Evolutionary conservation across 495 filamentous ascomycete genomes (phyloP).

Genomic region (Lineolata rhizophorae): DNA sequence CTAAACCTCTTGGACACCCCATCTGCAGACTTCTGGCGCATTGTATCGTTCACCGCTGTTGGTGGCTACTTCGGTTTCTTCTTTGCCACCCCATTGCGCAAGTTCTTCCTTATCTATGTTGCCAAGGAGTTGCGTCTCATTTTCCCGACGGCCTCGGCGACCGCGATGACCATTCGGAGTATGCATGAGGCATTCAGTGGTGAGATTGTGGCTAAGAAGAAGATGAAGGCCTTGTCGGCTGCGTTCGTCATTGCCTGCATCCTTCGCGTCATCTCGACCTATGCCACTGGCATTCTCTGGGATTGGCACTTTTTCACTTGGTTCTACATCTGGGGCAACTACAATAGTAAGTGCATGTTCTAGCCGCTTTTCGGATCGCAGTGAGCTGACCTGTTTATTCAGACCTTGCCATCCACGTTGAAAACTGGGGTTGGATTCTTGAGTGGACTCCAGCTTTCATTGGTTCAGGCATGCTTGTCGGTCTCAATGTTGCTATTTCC

Average conservation of each 20-base stretch:
- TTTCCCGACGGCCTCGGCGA: conserved; percentile 39
- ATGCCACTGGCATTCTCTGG: conserved; percentile 39
- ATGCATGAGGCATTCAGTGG: conserved; percentile 37
- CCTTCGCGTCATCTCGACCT: conserved; percentile 36
- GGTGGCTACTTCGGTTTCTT: conserved; percentile 47
- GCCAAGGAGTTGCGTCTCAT: conserved; percentile 37
- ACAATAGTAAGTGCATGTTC: conserved; percentile 18
- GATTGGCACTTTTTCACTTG: conserved; percentile 46
- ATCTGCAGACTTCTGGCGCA: conserved; percentile 30
- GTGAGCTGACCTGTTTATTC: background rate
- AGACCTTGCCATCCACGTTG: conserved; percentile 30
- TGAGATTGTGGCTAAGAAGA: conserved; percentile 30
- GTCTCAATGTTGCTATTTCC: conserved; percentile 40
- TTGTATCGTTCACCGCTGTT: conserved; percentile 38
- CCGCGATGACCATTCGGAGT: conserved; percentile 38
- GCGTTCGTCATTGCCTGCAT: conserved; percentile 27
- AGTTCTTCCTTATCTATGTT: conserved; percentile 47
- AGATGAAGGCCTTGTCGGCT: conserved; percentile 30
- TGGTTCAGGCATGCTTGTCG: conserved; percentile 41
- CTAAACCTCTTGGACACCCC: conserved; percentile 30
- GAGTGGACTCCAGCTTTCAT: conserved; percentile 48
- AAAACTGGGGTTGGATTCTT: conserved; percentile 44
- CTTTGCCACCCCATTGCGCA: conserved; percentile 41
- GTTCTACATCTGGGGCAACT: conserved; percentile 39
- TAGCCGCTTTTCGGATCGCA: background rate